Percentiles rank a stretch among this genome's conserved stretches.
Conservation (phyloP, 352 stramenopile genomes). For the Phytopythium mirpurense region DNA sequence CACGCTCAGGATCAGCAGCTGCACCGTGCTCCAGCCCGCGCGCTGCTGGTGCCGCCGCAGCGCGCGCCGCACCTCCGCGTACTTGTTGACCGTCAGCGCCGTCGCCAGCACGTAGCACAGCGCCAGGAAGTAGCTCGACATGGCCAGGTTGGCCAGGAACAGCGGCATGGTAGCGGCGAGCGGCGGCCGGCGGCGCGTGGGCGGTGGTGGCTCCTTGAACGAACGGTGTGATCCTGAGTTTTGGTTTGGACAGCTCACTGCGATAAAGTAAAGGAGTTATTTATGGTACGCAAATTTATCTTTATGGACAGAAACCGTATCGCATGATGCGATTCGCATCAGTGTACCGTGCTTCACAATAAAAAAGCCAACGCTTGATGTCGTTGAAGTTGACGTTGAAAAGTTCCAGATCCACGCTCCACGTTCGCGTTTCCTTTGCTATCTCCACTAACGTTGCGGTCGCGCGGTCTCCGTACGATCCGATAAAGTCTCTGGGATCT, state of each 20-base stretch:
- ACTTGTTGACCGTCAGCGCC: conserved; percentile 75
- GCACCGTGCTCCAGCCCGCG: conserved; percentile 73
- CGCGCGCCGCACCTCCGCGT: conserved; percentile 61
- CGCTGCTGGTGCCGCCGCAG: conserved; percentile 62
- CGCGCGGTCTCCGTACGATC: not conserved
- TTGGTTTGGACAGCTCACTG: no score
- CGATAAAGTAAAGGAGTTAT: no score
- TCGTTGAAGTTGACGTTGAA: no score
- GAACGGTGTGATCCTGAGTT: no score
- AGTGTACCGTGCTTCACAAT: no score
- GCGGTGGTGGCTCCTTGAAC: not conserved
- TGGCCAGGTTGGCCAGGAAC: conserved; percentile 84
- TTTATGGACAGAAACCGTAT: no score
- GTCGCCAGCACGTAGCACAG: conserved; percentile 84
- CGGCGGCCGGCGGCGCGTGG: no score
- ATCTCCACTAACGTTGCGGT: not conserved
- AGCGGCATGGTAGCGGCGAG: conserved; percentile 48
- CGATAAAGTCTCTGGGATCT: not conserved
- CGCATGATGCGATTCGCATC: no score
- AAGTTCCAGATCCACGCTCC: no score
- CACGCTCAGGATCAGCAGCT: conserved; percentile 78
- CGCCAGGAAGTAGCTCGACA: conserved; percentile 86
- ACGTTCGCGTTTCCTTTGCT: no score
- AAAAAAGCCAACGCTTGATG: no score
- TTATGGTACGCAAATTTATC: no score